These are phyloP conservation scores for Aurantiochytrium sp. DNA, from an alignment of 108 stramenopile genomes.

Conservation along the genomic window DNA sequence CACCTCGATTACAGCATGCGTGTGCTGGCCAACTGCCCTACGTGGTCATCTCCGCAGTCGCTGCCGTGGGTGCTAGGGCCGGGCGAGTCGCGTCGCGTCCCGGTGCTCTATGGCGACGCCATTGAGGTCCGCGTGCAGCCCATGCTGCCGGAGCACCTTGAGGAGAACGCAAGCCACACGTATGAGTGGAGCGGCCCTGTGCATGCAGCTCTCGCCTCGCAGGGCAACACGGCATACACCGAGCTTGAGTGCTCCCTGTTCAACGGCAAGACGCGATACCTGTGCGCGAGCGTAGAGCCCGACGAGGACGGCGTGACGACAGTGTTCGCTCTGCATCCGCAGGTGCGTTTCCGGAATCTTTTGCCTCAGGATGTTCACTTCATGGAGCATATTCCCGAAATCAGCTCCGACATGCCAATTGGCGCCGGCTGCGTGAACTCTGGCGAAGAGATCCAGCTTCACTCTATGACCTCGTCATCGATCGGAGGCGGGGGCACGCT, in stretches of 20 bases:
- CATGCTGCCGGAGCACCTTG: constrained; percentile 3
- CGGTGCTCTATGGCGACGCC: not conserved
- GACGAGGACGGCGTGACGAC: constrained; percentile 24
- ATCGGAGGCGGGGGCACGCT: not conserved
- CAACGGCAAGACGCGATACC: not conserved
- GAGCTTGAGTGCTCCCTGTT: not conserved
- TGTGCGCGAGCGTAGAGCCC: constrained; percentile 11
- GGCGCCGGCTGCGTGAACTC: not conserved
- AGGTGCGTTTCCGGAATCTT: not conserved
- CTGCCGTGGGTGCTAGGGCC: not conserved
- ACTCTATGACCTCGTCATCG: not conserved
- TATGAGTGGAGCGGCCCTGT: constrained; percentile 24
- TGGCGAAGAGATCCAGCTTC: not conserved
- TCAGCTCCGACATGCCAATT: constrained; percentile 1
- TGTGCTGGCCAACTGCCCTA: not conserved
- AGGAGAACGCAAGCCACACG: constrained; percentile 6
- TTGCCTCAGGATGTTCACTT: not conserved
- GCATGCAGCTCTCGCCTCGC: not conserved
- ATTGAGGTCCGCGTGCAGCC: not conserved
- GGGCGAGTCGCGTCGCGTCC: not conserved
- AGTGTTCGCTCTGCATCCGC: not conserved
- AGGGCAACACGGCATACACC: not conserved
- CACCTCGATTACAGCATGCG: constrained; percentile 13
- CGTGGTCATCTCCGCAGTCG: not conserved
- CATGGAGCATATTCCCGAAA: not conserved